Evolutionary conservation across 768 basidiomycete species (phyloP).

Genomic region (Lactarius sp.): DNA sequence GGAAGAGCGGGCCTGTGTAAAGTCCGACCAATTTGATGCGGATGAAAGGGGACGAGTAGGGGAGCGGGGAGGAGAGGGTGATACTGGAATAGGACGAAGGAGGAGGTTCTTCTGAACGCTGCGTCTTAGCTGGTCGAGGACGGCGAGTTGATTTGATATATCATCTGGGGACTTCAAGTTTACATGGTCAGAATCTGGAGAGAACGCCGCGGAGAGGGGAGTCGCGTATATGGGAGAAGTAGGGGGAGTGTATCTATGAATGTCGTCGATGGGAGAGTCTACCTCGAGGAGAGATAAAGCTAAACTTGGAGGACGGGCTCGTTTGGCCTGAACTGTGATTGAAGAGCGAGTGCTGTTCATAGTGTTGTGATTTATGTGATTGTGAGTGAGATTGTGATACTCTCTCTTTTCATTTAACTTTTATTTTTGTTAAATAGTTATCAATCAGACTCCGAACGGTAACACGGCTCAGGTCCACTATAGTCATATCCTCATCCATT

Average conservation of each 20-base stretch:
- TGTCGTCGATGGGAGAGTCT: conserved; percentile 35
- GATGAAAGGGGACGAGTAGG: conserved; percentile 29
- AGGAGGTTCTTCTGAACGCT: conserved; percentile 74
- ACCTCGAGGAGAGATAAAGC: conserved; percentile 38
- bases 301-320: conserved; percentile 49
- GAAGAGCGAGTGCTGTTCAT: conserved; percentile 22
- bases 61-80: conserved; percentile 26
- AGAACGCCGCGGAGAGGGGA: conserved; percentile 28
- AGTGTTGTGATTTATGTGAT: not conserved
- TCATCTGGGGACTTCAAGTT: conserved; percentile 40
- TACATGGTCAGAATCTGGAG: conserved; percentile 25
- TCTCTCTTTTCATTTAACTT: not conserved
- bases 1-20: conserved; percentile 35
- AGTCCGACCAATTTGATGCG: conserved; percentile 30
- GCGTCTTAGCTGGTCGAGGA: conserved; percentile 62
- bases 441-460: conserved; percentile 7
- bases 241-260: conserved; percentile 29
- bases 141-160: conserved; percentile 60
- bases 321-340: conserved; percentile 31
- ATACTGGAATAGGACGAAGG: conserved; percentile 68
- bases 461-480: no score
- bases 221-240: conserved; percentile 29
- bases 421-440: not conserved
- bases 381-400: not conserved
- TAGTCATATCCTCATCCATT: no score